Conservation (phyloP, 164 flowering plant species). For the Cinnamomum micranthum region DNA sequence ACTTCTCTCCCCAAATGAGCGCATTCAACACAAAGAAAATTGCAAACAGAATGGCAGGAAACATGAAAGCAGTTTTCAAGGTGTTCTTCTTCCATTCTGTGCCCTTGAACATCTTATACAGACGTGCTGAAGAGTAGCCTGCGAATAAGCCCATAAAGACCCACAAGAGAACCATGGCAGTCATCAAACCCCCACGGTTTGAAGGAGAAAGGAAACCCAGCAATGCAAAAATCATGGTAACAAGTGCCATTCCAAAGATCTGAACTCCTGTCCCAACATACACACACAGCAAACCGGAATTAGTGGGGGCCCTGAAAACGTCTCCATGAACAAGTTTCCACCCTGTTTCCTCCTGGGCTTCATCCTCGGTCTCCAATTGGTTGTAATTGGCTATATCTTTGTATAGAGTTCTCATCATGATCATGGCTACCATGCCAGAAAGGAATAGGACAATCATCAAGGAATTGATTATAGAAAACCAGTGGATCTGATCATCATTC, state of each 20-base stretch:
- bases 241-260: neutral
- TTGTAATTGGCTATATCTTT: neutral
- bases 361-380: neutral
- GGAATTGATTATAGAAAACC: neutral
- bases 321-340: neutral
- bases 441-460: neutral
- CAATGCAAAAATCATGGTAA: neutral
- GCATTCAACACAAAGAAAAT: neutral
- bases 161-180: neutral
- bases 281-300: neutral
- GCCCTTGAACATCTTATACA: neutral
- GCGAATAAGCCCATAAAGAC: neutral
- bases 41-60: neutral
- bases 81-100: neutral
- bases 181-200: neutral
- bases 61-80: neutral
- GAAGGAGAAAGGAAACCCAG: neutral
- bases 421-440: neutral
- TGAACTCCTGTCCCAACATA: neutral
- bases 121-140: neutral
- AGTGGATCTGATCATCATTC: conserved; percentile 1
- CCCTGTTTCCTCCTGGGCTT: conserved; percentile 1
- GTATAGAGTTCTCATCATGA: neutral
- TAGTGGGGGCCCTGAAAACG: neutral
- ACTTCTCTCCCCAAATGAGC: neutral